Base-by-base conservation (phyloP, 169 alveolate genomes). In the Fabrea salina region DNA sequence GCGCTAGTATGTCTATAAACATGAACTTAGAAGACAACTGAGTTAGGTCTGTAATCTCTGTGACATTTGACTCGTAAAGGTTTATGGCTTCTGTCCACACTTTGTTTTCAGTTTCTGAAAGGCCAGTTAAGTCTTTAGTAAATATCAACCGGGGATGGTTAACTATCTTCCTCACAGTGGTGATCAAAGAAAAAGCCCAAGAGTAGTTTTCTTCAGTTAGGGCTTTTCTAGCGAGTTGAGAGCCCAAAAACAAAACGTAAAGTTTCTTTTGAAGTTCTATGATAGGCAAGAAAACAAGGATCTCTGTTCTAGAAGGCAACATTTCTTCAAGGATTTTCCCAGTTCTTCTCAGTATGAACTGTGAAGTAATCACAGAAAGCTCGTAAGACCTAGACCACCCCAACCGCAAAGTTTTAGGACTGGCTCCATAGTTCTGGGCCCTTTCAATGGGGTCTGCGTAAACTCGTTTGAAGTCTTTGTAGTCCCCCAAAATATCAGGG, bases 321-420 rank as follows among this genome's bases (percentile, higher is more conserved):
- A 67, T 67, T 27, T 76, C 80, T 50, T 88, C 87, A 6, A 88
- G 74, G 56, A 82, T 80, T 53, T 82, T 79, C 35, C 82, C 84
- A 4, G 85, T 87, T 80, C 93, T 84, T 72, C 93, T 82, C 39
- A 88, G 58, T 79, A 88, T 82, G 41, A 88, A 88, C 19, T 75
- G 64, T 33, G 75, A 43, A 41, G 82, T 80, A 0, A 79, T 82
- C 47, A 76, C 64, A 50, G 78, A 82, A 8, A 88, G 76, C 54
- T 87, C 80, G 54, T 82, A 68, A 64, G 83, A 57, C 75, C 84
- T 87, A n/a, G 19, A 22, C 19, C 43, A 16, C 8, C 82, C 84
- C 19, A 44, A 30, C 33, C 50, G 51, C 25, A 35, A 53, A 0
- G 8, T 11, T 32, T 47, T 22, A 30, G 22, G 22, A 30, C 43